These are phyloP conservation scores for Salinomyces thailandicus DNA, from an alignment of 2,329 filamentous ascomycete species.

Conservation along the genomic window DNA sequence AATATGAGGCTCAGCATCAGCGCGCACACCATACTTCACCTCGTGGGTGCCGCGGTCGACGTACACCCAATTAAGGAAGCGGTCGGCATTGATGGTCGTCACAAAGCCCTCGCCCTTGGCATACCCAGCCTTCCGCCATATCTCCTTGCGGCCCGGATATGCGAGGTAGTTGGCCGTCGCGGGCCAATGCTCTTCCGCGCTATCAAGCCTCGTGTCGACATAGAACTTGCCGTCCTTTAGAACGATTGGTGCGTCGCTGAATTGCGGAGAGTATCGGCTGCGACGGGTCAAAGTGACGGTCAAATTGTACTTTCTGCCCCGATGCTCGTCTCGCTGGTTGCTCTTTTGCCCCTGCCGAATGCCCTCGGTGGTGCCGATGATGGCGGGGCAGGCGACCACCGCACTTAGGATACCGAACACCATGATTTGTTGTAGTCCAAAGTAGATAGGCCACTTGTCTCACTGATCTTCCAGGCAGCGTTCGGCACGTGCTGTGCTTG, in stretches of 20 bases:
- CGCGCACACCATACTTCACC: slow-evolving; percentile 45
- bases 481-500: no score
- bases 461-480: no score
- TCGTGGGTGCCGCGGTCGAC: slow-evolving; percentile 50
- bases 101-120: slow-evolving; percentile 36
- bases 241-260: slow-evolving; percentile 22
- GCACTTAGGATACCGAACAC: slow-evolving; percentile 24
- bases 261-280: slow-evolving; percentile 17
- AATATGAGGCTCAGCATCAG: slow-evolving; percentile 57
- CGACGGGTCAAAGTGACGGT: slow-evolving; percentile 19
- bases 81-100: slow-evolving; percentile 43
- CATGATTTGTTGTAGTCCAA: slow-evolving; percentile 17
- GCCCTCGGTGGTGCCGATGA: slow-evolving; percentile 28
- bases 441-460: no score
- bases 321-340: slow-evolving; percentile 24
- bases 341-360: slow-evolving; percentile 22
- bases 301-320: slow-evolving; percentile 23
- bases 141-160: slow-evolving; percentile 32
- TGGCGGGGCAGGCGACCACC: slow-evolving; percentile 24
- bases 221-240: slow-evolving; percentile 34
- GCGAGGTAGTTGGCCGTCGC: slow-evolving; percentile 39
- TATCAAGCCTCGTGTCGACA: slow-evolving; percentile 15
- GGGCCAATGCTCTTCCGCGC: slow-evolving; percentile 9
- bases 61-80: slow-evolving; percentile 59
- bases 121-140: slow-evolving; percentile 21